Conservation (phyloP, 371 early-diverging fungal species). For the Apophysomyces sp. region DNA sequence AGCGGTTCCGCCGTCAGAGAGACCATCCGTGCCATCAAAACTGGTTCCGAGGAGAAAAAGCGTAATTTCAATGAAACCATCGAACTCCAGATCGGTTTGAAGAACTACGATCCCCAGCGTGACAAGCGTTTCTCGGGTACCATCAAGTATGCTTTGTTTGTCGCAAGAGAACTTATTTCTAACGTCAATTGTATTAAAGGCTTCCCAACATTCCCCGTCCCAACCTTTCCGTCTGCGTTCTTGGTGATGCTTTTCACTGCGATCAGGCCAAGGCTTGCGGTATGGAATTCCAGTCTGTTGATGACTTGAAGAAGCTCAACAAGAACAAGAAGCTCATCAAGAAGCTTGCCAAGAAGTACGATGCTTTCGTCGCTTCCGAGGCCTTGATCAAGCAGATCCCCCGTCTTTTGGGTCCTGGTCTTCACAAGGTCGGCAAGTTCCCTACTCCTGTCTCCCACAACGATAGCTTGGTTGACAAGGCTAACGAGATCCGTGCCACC, state of each 20-base stretch:
- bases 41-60: constrained; percentile 81
- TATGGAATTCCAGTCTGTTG: constrained; percentile 94
- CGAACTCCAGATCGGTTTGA: constrained; percentile 97
- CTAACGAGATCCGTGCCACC: constrained; percentile 94
- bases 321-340: constrained; percentile 99
- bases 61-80: constrained; percentile 95
- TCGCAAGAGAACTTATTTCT: background rate
- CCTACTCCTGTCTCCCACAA: constrained; percentile 95
- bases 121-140: constrained; percentile 97
- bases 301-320: constrained; percentile 98
- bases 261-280: constrained; percentile 93
- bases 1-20: constrained; percentile 87
- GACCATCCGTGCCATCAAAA: constrained; percentile 67
- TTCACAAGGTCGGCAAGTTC: constrained; percentile 98
- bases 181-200: background rate
- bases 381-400: constrained; percentile 98
- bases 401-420: constrained; percentile 97
- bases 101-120: constrained; percentile 99
- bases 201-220: constrained; percentile 78
- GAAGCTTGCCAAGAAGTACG: constrained; percentile 94
- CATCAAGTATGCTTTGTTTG: constrained; percentile 50
- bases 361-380: constrained; percentile 98
- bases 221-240: constrained; percentile 91
- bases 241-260: constrained; percentile 97
- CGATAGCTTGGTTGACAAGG: constrained; percentile 90